A percentile compares a stretch with the other conserved stretches of the same genome.
These are phyloP conservation scores for Diaporthe sp. DNA, from an alignment of 2,329 filamentous ascomycete genomes.

Conservation along the genomic window DNA sequence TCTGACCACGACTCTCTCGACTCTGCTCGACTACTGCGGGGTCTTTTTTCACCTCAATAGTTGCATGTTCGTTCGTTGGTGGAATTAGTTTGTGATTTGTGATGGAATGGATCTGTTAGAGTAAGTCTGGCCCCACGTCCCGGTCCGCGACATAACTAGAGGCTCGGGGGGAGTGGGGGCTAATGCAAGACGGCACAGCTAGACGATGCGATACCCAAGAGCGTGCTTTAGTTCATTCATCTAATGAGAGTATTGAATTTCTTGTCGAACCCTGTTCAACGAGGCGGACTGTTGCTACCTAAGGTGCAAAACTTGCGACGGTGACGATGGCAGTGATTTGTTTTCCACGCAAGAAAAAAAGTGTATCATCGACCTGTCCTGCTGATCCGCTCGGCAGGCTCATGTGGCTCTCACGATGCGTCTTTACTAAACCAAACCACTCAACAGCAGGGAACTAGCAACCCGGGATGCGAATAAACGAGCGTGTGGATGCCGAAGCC, in stretches of 20 bases:
- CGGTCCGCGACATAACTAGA: neutral
- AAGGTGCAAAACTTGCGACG: constrained; percentile 5
- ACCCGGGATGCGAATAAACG: constrained; percentile 19
- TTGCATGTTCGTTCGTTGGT: constrained; percentile 17
- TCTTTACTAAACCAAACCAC: neutral
- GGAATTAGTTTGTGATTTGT: neutral
- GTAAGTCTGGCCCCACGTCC: constrained; percentile 27
- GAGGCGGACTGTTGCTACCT: constrained; percentile 9
- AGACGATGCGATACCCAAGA: constrained; percentile 28
- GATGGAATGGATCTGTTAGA: constrained; percentile 24
- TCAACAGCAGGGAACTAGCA: constrained; percentile 1
- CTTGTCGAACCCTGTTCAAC: neutral
- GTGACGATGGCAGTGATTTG: neutral
- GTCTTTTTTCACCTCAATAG: constrained; percentile 11
- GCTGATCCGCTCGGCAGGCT: neutral
- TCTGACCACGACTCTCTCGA: neutral
- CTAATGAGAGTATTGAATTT: constrained; percentile 38
- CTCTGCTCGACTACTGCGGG: neutral
- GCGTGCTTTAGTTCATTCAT: constrained; percentile 29
- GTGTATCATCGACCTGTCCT: neutral
- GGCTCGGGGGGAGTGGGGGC: constrained; percentile 18
- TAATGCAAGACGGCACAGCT: constrained; percentile 34
- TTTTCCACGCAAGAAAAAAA: constrained; percentile 1
- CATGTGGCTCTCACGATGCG: constrained; percentile 6
- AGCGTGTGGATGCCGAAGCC: constrained; percentile 24